These are phyloP conservation scores for Hanseniaspora taiwanica DNA, from an alignment of 805 yeast genomes.

Conservation along the genomic window DNA sequence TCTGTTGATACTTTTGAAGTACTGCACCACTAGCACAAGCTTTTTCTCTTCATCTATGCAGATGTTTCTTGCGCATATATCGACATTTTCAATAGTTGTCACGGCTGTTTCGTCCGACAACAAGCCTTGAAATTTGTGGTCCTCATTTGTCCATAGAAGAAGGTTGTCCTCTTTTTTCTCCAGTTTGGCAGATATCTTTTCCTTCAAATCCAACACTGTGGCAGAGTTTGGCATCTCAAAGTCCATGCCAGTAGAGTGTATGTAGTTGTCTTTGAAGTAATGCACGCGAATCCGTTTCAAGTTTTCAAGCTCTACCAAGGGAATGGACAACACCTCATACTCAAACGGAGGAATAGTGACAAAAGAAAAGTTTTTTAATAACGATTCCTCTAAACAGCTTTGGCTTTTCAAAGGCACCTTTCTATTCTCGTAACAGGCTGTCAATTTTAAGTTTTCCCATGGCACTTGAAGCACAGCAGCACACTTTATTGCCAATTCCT, in stretches of 20 bases:
- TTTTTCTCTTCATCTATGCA: slow-evolving; percentile 21
- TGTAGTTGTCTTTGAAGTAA: slow-evolving; percentile 63
- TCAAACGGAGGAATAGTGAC: slow-evolving; percentile 37
- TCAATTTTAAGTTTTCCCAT: slow-evolving; percentile 52
- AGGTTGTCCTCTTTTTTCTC: slow-evolving; percentile 20
- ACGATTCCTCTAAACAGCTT: slow-evolving; percentile 21
- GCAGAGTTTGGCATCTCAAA: slow-evolving; percentile 55
- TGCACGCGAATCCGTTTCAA: slow-evolving; percentile 51
- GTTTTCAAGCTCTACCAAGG: slow-evolving; percentile 64
- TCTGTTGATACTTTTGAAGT: slow-evolving; percentile 49
- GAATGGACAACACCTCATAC: slow-evolving; percentile 66
- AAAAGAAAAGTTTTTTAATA: slow-evolving; percentile 25
- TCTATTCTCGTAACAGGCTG: slow-evolving; percentile 47
- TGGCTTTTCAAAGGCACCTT: slow-evolving; percentile 33
- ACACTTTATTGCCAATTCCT: slow-evolving; percentile 46
- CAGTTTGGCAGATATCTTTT: slow-evolving; percentile 42
- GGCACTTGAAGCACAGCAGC: slow-evolving; percentile 41
- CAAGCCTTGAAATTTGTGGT: slow-evolving; percentile 25
- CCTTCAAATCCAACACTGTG: slow-evolving; percentile 39
- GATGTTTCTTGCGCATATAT: slow-evolving; percentile 31
- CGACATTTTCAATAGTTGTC: slow-evolving; percentile 27
- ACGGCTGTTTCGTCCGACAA: slow-evolving; percentile 25
- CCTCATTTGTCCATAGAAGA: slow-evolving; percentile 38
- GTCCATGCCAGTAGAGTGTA: slow-evolving; percentile 56
- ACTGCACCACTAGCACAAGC: slow-evolving; percentile 61